These are phyloP conservation scores for Cnidoscolus chayamansa DNA, from an alignment of 441 rosid genomes.

Conservation along the genomic window DNA sequence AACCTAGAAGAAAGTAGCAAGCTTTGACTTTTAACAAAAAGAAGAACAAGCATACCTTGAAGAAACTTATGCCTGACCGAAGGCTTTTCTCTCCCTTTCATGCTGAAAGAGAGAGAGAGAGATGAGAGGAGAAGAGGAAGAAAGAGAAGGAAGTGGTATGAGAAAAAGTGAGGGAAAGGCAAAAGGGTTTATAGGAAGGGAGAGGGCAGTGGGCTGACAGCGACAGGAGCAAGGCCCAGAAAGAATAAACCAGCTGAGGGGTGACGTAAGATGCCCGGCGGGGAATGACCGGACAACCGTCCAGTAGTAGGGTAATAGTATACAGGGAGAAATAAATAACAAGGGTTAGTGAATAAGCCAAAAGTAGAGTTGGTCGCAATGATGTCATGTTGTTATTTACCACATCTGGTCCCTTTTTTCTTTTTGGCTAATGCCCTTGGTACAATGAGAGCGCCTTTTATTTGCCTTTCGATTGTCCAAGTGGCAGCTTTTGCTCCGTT, in stretches of 20 bases:
- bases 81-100: conserved; percentile 34
- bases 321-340: not conserved
- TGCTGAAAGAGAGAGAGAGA: conserved; percentile 12
- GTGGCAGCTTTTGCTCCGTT: conserved; percentile 28
- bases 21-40: not conserved
- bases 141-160: conserved; percentile 6
- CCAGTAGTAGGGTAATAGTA: not conserved
- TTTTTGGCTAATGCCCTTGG: conserved; percentile 6
- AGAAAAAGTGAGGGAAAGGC: conserved; percentile 3
- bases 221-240: conserved; percentile 49
- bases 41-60: conserved; percentile 38
- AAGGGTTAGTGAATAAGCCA: conserved; percentile 10
- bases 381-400: conserved; percentile 9
- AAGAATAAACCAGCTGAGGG: conserved; percentile 27
- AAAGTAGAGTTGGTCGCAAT: not conserved
- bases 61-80: conserved; percentile 30
- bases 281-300: conserved; percentile 21
- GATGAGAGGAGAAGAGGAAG: conserved; percentile 11
- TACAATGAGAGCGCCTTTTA: not conserved
- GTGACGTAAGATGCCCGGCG: conserved; percentile 38
- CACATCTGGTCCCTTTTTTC: not conserved
- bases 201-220: conserved; percentile 25
- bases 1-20: not conserved
- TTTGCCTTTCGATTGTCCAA: conserved; percentile 15
- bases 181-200: conserved; percentile 15